Evolutionary conservation across 139 green algal species (phyloP).

Genomic region (Raphidocelis subcapitata): DNA sequence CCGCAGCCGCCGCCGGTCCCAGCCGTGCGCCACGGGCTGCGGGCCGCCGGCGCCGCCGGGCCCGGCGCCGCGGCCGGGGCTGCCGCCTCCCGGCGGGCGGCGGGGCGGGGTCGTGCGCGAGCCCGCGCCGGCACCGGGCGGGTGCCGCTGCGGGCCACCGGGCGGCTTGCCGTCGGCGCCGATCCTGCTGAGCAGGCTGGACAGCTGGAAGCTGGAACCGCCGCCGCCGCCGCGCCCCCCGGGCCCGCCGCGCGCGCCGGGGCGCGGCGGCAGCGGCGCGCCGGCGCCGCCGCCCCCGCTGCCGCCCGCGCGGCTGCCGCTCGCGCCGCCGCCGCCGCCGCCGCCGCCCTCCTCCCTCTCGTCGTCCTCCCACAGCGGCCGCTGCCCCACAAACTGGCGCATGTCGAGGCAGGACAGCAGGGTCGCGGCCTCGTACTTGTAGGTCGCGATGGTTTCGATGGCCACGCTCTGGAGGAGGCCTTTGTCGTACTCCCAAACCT

Average conservation of each 20-base stretch:
- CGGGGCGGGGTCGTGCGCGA: too few relatives aligned
- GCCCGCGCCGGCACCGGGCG: not conserved
- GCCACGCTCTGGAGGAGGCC: constrained; percentile 78
- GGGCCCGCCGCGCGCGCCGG: not conserved
- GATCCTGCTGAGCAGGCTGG: constrained; percentile 10
- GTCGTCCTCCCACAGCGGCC: not conserved
- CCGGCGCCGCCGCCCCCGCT: not conserved
- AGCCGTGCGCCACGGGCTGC: too few relatives aligned
- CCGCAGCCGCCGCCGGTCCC: constrained; percentile 3
- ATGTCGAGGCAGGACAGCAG: constrained; percentile 67
- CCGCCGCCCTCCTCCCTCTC: not conserved
- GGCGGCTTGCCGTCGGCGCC: not conserved
- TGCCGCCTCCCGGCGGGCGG: too few relatives aligned
- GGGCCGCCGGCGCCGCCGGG: too few relatives aligned
- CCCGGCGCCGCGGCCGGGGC: too few relatives aligned
- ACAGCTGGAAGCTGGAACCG: not conserved
- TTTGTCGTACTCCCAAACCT: constrained; percentile 88
- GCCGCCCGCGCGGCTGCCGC: not conserved
- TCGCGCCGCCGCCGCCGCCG: not conserved
- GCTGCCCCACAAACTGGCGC: constrained; percentile 48
- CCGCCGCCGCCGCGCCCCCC: not conserved
- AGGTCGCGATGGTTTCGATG: constrained; percentile 63
- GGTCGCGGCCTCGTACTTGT: constrained; percentile 68
- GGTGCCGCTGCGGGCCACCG: not conserved
- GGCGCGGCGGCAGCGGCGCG: constrained; percentile 1